Conservation (phyloP, 2,329 filamentous ascomycete species). For the Fusarium sp. region DNA sequence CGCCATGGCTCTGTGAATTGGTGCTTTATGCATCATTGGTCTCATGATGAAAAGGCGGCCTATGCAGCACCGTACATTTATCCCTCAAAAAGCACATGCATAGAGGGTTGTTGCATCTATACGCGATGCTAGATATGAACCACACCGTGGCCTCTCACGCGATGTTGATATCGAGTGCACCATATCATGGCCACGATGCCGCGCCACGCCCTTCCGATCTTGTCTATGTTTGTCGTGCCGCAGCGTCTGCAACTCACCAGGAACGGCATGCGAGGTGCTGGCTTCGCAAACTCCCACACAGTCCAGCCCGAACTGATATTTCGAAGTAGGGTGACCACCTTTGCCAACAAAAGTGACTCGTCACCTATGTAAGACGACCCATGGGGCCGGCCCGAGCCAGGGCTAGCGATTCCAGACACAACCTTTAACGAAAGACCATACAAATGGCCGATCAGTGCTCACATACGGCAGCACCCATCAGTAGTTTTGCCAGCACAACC, state of each 20-base stretch:
- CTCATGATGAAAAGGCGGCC: conserved; percentile 6
- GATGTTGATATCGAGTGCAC: conserved; percentile 1
- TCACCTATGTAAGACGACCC: conserved; percentile 41
- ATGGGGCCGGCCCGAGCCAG: conserved; percentile 45
- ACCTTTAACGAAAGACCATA: conserved; percentile 1
- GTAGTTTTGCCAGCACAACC: conserved; percentile 31
- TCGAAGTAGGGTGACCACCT: conserved; percentile 21
- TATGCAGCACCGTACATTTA: neutral
- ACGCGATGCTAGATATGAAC: conserved; percentile 16
- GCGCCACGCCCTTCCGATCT: conserved; percentile 27
- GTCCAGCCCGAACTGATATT: conserved; percentile 20
- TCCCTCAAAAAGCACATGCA: conserved; percentile 20
- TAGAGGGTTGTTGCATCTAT: conserved; percentile 2
- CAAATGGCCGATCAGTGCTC: conserved; percentile 14
- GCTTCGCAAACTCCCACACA: conserved; percentile 23
- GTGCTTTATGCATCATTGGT: conserved; percentile 11
- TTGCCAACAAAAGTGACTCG: conserved; percentile 34
- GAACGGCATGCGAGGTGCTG: conserved; percentile 24
- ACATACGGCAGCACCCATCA: conserved; percentile 18
- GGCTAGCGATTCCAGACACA: conserved; percentile 11
- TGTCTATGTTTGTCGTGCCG: conserved; percentile 18
- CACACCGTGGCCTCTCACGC: conserved; percentile 9
- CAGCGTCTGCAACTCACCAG: conserved; percentile 31
- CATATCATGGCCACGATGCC: conserved; percentile 15
- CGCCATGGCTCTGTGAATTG: conserved; percentile 3